These are phyloP conservation scores for Malus sieversii DNA, from an alignment of 306 rosid genomes.

Conservation along the genomic window DNA sequence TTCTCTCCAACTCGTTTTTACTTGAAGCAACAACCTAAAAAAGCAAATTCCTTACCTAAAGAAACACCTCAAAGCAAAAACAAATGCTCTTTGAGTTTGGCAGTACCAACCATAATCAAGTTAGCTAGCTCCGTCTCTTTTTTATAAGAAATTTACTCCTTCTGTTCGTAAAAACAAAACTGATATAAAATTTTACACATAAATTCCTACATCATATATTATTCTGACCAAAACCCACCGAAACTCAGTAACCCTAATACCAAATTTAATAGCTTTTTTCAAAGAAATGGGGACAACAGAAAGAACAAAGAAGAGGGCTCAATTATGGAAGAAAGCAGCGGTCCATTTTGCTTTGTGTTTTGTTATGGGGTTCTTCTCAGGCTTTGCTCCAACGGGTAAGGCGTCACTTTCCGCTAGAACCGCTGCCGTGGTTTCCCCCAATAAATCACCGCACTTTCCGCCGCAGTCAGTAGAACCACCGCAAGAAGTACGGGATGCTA, in stretches of 20 bases:
- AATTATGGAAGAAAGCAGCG: slow-evolving; percentile 75
- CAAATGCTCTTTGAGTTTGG: slow-evolving; percentile 34
- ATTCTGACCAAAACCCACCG: slow-evolving; percentile 6
- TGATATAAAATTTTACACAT: background rate
- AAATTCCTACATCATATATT: slow-evolving; percentile 16
- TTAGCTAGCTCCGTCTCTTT: background rate
- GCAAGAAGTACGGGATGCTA: background rate
- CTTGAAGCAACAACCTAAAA: slow-evolving; percentile 64
- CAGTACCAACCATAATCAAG: slow-evolving; percentile 32
- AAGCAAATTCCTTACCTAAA: slow-evolving; percentile 29
- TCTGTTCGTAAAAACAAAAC: slow-evolving; percentile 8
- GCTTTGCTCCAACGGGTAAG: slow-evolving; percentile 79
- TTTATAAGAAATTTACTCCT: background rate
- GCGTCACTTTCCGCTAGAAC: slow-evolving; percentile 29
- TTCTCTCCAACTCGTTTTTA: slow-evolving; percentile 41
- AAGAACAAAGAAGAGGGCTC: slow-evolving; percentile 73
- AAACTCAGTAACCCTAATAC: background rate
- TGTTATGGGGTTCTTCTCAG: slow-evolving; percentile 84
- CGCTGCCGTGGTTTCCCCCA: slow-evolving; percentile 12
- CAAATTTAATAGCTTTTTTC: background rate
- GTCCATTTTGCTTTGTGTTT: slow-evolving; percentile 80
- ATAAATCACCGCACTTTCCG: slow-evolving; percentile 20
- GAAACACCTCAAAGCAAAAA: slow-evolving; percentile 14
- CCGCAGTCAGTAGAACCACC: slow-evolving; percentile 29
- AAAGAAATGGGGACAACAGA: slow-evolving; percentile 61